Evolutionary conservation across 352 stramenopile genomes (phyloP), one percentile per base, ranked within the genome.

Genomic region (Phytopythium montanum): DNA sequence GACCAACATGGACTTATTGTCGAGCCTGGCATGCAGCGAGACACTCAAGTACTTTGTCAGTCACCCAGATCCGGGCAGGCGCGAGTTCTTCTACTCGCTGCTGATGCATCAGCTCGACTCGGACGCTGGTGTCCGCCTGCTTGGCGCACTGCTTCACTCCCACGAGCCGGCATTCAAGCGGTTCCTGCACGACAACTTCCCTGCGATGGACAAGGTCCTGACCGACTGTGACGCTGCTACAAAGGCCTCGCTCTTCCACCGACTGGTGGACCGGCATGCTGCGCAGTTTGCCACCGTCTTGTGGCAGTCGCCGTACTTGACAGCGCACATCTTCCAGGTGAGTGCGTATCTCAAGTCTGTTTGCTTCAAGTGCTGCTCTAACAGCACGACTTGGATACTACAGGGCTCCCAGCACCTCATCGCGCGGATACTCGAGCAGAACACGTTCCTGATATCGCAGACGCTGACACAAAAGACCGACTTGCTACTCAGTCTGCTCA

Each of bases 301-400:
- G 14, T 83, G 79, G 67, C 64, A 64, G 10, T 87, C 81, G 19
- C 79, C 79, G 14, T 90, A 83, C 41, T 61, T 91, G 21, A 81
- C 76, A 1, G 72, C 76, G 16, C 76, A 89, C 33, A 74, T 89
- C n/a, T 88, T 93, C 39, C 81, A 90, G 62, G 82, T 89, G 55
- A 29, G 53, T 12, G 55, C 33, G 53, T 12, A 38, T 6, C 5
- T 8, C 33, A 38, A 38, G 6, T 2, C 33, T 0, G 29, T 34
- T 34, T 34, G 4, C 29, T 50, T 31, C 38, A 38, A 23, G 18
- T 60, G 33, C 9, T 18, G 2, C 36, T n/a, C 38, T 44, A n/a
- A 44, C 18, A 44, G 3, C 13, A 19, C 14, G n/a, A 8, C 38
- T 44, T n/a, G 38, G 7, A 2, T 49, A 0, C 21, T 48, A 18